Base-by-base conservation (phyloP, 176 grass and related monocot species). In the Poa annua region DNA sequence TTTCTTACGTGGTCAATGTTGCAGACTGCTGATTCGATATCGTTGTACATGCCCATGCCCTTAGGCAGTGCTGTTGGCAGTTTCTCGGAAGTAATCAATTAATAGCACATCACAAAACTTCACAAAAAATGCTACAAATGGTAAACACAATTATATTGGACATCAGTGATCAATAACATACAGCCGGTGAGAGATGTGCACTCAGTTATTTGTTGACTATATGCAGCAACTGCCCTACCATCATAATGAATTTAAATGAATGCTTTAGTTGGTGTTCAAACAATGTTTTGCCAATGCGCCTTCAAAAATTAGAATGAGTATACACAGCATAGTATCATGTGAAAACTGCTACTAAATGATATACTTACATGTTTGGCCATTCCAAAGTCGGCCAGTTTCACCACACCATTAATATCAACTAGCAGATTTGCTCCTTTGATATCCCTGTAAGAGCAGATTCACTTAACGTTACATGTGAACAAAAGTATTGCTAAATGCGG, bases 401-500 rank as follows among this genome's bases (percentile, higher is more conserved):
- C 95, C 38, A 97, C 86, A 21, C 95, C 95, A 41, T 87, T 81
- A 74, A 73, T 90, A 92, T 97, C 90, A 81, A 97, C 95, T 71
- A 97, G 86, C 65, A 97, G 84, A 88, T 97, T 97, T 87, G 92
- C 90, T 71, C 95, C 95, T 92, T 97, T 97, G 81, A 97, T 97
- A 90, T 97, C 95, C 90, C 95, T 97, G 86, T 76, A 89, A 81
- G 42, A 70, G 63, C 54, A 47, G 6, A 78, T 64, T 82, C 7
- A 62, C 81, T 78, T 60, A 68, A 48, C 73, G 53, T 78, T 82
- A 60, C 20, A 80, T 52, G 74, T 71, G 56, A 44, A 26, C 75
- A 11, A 75, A 32, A 50, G 16, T 85, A 39, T 34, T 22, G 66
- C 11, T 19, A 56, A 73, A 35, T 48, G 38, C 71, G 59, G 26